phyloP scores from a whole-genome alignment of 1,284 basidiomycete species.

The Sutorius eximius region DNA sequence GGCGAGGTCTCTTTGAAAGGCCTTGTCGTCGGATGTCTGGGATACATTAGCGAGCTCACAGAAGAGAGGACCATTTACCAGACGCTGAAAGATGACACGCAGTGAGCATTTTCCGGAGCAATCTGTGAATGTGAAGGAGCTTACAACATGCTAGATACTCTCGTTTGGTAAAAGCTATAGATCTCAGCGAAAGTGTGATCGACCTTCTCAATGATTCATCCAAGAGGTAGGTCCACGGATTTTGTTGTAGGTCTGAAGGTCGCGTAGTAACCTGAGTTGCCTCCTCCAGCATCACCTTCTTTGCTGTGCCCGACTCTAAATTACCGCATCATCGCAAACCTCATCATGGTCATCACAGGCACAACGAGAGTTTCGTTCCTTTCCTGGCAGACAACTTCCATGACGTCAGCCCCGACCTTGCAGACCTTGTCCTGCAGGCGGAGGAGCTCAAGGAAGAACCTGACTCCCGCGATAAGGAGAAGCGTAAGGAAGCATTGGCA shows the following conservation, averaged over 20 bases:
- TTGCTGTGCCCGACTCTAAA: constrained; percentile 49
- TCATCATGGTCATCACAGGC: constrained; percentile 2
- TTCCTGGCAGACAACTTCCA: background rate
- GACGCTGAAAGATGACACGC: constrained; percentile 37
- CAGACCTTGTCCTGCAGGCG: constrained; percentile 18
- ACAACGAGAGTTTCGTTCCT: background rate
- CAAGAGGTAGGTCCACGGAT: constrained; percentile 31
- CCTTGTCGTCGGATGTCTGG: constrained; percentile 8
- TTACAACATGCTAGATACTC: constrained; percentile 35
- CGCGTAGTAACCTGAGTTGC: background rate
- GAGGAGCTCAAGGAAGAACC: constrained; percentile 27
- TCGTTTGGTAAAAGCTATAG: constrained; percentile 44
- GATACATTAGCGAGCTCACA: constrained; percentile 4
- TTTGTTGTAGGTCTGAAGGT: background rate
- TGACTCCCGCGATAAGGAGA: constrained; percentile 45
- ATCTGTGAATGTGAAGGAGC: background rate
- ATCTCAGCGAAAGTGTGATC: constrained; percentile 44
- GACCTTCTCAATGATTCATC: constrained; percentile 44
- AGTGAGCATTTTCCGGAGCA: constrained; percentile 23
- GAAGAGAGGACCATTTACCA: constrained; percentile 44
- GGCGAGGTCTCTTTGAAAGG: constrained; percentile 18
- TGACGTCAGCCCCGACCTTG: constrained; percentile 17
- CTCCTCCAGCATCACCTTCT: constrained; percentile 50
- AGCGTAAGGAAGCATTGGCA: constrained; percentile 52
- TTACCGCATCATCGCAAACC: constrained; percentile 35